Base-by-base conservation (phyloP, 139 green algal genomes). In the Tetradesmus lagerheimii region DNA sequence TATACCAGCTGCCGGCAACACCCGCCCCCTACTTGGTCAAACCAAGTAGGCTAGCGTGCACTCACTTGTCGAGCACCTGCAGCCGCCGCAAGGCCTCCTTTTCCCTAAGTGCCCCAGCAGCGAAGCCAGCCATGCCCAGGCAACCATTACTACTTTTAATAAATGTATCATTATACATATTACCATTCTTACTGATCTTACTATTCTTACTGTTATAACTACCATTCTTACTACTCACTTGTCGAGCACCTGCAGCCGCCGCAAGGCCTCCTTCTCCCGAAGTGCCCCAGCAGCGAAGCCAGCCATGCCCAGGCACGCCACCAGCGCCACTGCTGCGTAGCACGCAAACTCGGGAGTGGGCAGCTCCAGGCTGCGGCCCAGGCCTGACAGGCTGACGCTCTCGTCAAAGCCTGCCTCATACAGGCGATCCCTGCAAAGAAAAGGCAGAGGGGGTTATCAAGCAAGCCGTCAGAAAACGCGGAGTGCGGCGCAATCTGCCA, bases 371-470 rank as follows among this genome's bases (percentile, higher is more conserved):
- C 1, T 41, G 20, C 34, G 31, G 6, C 67, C 34, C 20, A 71
- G 57, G 3, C 57, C 11, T 11, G 57, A 4, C 1, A 94, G 77
- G 43, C 14, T 34, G 15, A 94, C 62, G 23, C 5, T 80, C 2
- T 95, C 93, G 25, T 95, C 93, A 74, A 85, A 87, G 3, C 89
- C 90, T 62, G 93, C 92, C 64, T 92, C 89, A 39, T 92, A 95
- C 82, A 95, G 89, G 8, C 85, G 92, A 85, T 94, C 91, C 38
- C 87, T 94, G 80, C 57, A n/a, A 4, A n/a, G n/a, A n/a, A n/a
- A n/a, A n/a, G n/a, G n/a, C n/a, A n/a, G n/a, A n/a, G n/a, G n/a
- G n/a, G n/a, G n/a, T n/a, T n/a, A n/a, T n/a, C n/a, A n/a, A n/a
- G n/a, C n/a, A n/a, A n/a, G n/a, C n/a, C n/a, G n/a, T n/a, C n/a